A percentile compares a stretch with the other conserved stretches of the same genome.
Evolutionary conservation across 2,329 filamentous ascomycete species (phyloP).

Genomic region (Lecanicillium sp.): DNA sequence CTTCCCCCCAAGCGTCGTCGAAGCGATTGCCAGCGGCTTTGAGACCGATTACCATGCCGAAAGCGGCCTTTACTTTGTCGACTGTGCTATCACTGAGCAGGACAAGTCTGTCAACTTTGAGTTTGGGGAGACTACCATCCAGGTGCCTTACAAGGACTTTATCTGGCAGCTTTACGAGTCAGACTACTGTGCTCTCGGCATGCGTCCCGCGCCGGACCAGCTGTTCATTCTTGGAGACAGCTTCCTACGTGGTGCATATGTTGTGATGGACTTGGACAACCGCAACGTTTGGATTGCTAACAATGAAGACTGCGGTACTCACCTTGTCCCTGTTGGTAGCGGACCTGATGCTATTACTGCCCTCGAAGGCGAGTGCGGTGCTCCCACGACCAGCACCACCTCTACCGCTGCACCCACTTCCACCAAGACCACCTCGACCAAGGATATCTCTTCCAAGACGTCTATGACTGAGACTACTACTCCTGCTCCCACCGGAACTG

Average conservation of each 20-base stretch:
- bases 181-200: constrained; percentile 3
- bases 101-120: constrained; percentile 39
- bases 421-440: constrained; percentile 5
- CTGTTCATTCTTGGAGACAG: constrained; percentile 4
- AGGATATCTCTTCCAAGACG: constrained; percentile 12
- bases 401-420: constrained; percentile 3
- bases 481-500: constrained; percentile 3
- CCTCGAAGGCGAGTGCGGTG: constrained; percentile 6
- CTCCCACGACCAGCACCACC: constrained; percentile 6
- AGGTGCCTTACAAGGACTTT: constrained; percentile 41
- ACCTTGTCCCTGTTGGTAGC: constrained; percentile 18
- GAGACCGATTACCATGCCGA: constrained; percentile 28
- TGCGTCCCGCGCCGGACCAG: neutral
- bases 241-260: constrained; percentile 10
- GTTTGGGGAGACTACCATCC: constrained; percentile 38
- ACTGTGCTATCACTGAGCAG: constrained; percentile 32
- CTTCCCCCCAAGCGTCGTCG: constrained; percentile 48
- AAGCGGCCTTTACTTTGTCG: constrained; percentile 37
- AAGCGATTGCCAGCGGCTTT: constrained; percentile 40
- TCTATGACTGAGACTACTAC: constrained; percentile 11
- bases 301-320: constrained; percentile 15
- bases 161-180: constrained; percentile 25
- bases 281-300: constrained; percentile 16
- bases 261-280: constrained; percentile 18
- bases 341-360: constrained; percentile 19